Evolutionary conservation across 495 filamentous ascomycete species (phyloP), one percentile per base, ranked within the genome.

Genomic region (Neurospora intermedia): DNA sequence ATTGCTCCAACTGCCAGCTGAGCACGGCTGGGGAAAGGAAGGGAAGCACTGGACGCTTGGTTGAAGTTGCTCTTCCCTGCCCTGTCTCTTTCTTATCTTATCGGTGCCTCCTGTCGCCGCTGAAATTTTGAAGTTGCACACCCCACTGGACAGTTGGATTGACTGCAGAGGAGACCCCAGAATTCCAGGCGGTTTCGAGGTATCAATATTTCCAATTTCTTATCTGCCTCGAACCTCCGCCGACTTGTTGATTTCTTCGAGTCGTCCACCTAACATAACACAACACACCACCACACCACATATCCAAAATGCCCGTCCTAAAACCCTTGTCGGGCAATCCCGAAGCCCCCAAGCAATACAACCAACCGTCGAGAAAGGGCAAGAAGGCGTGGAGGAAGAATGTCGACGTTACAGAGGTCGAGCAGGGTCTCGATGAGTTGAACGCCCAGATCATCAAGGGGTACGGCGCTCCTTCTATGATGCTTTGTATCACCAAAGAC

Each of bases 331-430:
- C 77, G 72, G 76, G 77, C 31, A 69, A 85, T 79, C 80, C 83
- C 74, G 79, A 82, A 9, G 83, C 83, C 20, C 86, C 87, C 59
- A 78, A 83, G 69, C 86, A 87, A 59, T 83, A 85, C 79, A 94
- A 90, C 75, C 96, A 98, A 81, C 90, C 94, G 54, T 97, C 94
- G 13, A 87, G 96, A 78, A 99, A 98, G 82, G 95, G 96, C 74
- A 99, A 99, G 84, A 97, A 94, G 82, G 96, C 96, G 23, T 99
- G 96, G 96, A 87, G 96, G 76, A 99, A 98, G 82, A 96, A 99
- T 84, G 92, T 98, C 78, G 94, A 99, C 81, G 87, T 98, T 69
- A 89, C 92, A 16, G 91, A 96, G 71, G 86, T 99, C 35, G 87
- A 93, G 75, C 85, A 90, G 74, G 96, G 96, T 62, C 88, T 99